A percentile compares a stretch with the other conserved stretches of the same genome.
These are phyloP conservation scores for Aspergillus sp. DNA, from an alignment of 2,329 filamentous ascomycete genomes.

Conservation along the genomic window DNA sequence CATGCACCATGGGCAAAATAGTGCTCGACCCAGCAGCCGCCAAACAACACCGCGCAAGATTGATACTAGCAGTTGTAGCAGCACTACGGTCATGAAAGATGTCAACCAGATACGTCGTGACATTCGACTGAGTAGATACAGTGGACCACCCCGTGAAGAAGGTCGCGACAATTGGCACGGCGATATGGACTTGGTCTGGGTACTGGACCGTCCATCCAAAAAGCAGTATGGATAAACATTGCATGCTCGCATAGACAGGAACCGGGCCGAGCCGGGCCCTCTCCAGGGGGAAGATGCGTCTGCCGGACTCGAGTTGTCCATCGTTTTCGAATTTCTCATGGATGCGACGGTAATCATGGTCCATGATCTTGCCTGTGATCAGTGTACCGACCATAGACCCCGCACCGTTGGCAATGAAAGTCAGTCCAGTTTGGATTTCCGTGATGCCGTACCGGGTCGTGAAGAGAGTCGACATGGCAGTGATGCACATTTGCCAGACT, in stretches of 20 bases:
- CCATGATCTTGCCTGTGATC: slow-evolving; percentile 47
- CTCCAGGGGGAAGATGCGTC: slow-evolving; percentile 42
- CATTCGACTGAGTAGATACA: slow-evolving; percentile 43
- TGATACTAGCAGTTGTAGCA: slow-evolving; percentile 48
- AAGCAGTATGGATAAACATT: slow-evolving; percentile 42
- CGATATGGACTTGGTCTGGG: slow-evolving; percentile 38
- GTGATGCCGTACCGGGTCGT: slow-evolving; percentile 36
- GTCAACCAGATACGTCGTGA: slow-evolving; percentile 51
- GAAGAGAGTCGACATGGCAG: slow-evolving; percentile 47
- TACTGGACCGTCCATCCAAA: slow-evolving; percentile 51
- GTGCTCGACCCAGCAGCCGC: slow-evolving; percentile 47
- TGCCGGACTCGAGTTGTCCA: not conserved
- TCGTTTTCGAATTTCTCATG: slow-evolving; percentile 19
- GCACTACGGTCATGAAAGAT: slow-evolving; percentile 46
- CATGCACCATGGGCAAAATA: slow-evolving; percentile 45
- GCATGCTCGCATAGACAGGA: slow-evolving; percentile 39
- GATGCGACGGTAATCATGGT: slow-evolving; percentile 45
- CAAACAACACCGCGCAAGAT: slow-evolving; percentile 47
- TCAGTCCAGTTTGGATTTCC: slow-evolving; percentile 44
- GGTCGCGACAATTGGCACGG: slow-evolving; percentile 44
- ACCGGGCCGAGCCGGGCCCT: slow-evolving; percentile 46
- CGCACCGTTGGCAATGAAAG: slow-evolving; percentile 50
- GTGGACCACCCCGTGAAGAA: slow-evolving; percentile 50
- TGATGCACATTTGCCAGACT: slow-evolving; percentile 52
- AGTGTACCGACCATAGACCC: slow-evolving; percentile 51